Evolutionary conservation across 148 eudicot species (phyloP), one percentile per base, ranked within the genome.

Genomic region (Nepenthes gracilis): DNA sequence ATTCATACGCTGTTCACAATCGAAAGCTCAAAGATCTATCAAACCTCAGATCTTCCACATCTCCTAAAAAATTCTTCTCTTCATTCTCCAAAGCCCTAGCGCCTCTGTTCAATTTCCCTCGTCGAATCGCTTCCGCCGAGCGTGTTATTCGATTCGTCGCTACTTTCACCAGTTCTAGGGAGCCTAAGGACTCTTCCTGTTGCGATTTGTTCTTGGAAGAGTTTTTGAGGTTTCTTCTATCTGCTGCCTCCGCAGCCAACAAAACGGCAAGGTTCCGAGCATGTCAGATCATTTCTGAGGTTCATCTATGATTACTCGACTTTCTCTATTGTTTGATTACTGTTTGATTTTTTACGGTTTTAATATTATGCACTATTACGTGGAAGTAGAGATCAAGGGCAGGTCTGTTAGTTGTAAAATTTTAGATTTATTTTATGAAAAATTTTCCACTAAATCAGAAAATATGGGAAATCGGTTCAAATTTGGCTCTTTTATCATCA

Each of bases 1-100:
- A 65, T 15, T 86, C 99, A 0, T 60, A 81, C 67, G 99, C 99
- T 33, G 77, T 80, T 2, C 96, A 93, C 79, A 70, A 76, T 36
- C 85, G 96, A 12, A 93, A 93, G 68, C 96, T 88, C 61, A 93
- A 84, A 65, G 99, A 93, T 37, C 84, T 93, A 36, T 58, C 78
- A 2, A 56, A 65, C 54, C 95, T 93, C 67, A 79, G 75, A 67
- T 74, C 81, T 7, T 74, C 82, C 2, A 51, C 57, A 1, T 54
- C 80, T 4, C n/a, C 77, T 6, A 23, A 45, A 36, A 12, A 9
- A 2, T 88, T 93, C 79, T 66, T 70, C 66, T 13, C 74, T 12
- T 75, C 85, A 4, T 93, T 88, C 45, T 63, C 81, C 66, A 70
- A 68, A 70, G 74, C 99, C 68, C 61, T 88, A 37, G 60, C 67